Conservation (phyloP, 176 grass and related monocot species). For the Guadua angustifolia region DNA sequence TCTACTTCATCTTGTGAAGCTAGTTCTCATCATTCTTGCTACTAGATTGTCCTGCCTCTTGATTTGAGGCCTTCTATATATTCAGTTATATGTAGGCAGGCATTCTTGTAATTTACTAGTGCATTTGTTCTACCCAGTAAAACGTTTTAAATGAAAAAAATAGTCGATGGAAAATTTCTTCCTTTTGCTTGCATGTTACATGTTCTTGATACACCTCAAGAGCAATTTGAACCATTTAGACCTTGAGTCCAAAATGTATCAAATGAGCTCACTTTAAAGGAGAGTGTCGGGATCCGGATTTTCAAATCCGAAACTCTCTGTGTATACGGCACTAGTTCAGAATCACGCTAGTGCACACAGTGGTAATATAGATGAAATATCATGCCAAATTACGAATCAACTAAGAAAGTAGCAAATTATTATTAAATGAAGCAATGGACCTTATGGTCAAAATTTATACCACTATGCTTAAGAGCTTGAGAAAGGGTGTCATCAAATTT, state of each 20-base stretch:
- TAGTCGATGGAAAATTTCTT: neutral
- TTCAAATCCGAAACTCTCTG: no score
- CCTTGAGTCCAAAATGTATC: neutral
- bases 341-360: no score
- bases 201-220: neutral
- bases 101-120: slow-evolving; percentile 32
- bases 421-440: no score
- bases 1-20: slow-evolving; percentile 7
- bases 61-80: neutral
- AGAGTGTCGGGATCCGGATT: no score
- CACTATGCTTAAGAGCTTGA: no score
- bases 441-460: no score
- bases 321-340: no score
- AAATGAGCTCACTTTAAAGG: neutral
- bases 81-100: slow-evolving; percentile 23
- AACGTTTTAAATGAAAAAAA: neutral
- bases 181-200: neutral
- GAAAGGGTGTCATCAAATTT: no score
- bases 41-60: neutral
- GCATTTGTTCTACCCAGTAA: neutral
- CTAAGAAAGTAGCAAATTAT: no score
- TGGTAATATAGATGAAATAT: no score
- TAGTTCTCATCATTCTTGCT: neutral
- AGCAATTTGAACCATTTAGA: neutral
- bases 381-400: no score